Conservation (phyloP, 305 asterid species). For the Vinca major region DNA sequence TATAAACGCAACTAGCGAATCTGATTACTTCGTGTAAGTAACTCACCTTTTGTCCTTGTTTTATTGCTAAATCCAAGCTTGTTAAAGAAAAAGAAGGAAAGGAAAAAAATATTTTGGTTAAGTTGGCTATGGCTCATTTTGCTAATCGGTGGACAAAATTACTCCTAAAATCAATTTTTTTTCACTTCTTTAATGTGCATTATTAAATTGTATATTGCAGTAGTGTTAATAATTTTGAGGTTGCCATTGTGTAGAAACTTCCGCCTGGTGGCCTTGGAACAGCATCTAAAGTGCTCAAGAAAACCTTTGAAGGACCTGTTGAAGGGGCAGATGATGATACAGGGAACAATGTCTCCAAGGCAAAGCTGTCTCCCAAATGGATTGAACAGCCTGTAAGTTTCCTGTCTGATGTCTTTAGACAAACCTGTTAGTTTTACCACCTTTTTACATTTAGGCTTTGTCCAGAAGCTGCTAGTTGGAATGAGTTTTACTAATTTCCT, state of each 20-base stretch:
- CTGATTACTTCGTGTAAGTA: not conserved
- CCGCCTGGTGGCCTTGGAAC: constrained; percentile 18
- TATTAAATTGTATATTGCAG: not conserved
- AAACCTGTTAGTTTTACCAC: too few species aligned
- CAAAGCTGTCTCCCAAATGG: constrained; percentile 30
- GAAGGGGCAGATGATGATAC: constrained; percentile 17
- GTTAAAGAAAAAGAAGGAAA: not conserved
- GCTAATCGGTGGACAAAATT: not conserved
- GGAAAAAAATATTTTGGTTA: not conserved
- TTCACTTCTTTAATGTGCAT: not conserved
- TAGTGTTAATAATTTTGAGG: constrained; percentile 1
- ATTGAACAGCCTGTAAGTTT: constrained; percentile 51
- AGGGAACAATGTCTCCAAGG: constrained; percentile 17
- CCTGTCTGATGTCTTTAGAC: not conserved
- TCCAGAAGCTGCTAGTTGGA: not conserved
- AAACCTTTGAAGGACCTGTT: constrained; percentile 16
- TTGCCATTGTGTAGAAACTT: constrained; percentile 9
- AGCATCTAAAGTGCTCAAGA: constrained; percentile 31
- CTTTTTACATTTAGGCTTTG: not conserved
- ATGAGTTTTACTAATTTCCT: not conserved
- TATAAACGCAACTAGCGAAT: not conserved
- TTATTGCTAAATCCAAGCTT: not conserved
- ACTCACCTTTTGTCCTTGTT: not conserved
- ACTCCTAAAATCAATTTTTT: not conserved
- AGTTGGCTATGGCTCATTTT: not conserved